Conservation (phyloP, 2,329 filamentous ascomycete genomes). For the Alternaria rosae region DNA sequence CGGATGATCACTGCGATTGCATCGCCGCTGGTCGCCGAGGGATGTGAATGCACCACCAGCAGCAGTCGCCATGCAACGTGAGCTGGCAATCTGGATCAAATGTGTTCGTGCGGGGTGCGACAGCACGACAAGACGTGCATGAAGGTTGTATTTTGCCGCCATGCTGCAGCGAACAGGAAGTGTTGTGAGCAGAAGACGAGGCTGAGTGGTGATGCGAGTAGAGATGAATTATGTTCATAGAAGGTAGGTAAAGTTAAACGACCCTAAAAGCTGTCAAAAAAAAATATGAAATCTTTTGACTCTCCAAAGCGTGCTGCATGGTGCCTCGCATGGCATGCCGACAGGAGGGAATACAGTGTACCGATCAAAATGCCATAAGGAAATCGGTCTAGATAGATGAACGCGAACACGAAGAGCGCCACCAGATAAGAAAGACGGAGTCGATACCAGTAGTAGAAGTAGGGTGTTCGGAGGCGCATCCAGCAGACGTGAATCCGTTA, state of each 20-base stretch:
- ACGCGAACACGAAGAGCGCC: slow-evolving; percentile 16
- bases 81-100: neutral
- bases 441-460: slow-evolving; percentile 23
- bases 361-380: slow-evolving; percentile 41
- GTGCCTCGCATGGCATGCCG: slow-evolving; percentile 28
- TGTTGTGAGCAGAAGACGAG: neutral
- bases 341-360: slow-evolving; percentile 38
- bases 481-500: slow-evolving; percentile 38
- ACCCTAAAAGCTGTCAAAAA: slow-evolving; percentile 18
- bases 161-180: neutral
- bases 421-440: slow-evolving; percentile 19
- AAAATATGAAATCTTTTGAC: slow-evolving; percentile 33
- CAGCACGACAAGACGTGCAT: neutral
- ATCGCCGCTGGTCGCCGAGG: neutral
- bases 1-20: slow-evolving; percentile 8
- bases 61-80: neutral
- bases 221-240: slow-evolving; percentile 44
- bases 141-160: neutral
- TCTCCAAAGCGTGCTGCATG: slow-evolving; percentile 27
- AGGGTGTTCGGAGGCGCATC: slow-evolving; percentile 33
- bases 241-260: slow-evolving; percentile 30
- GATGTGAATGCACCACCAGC: neutral
- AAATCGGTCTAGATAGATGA: slow-evolving; percentile 37
- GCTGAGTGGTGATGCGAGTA: neutral
- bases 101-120: neutral